Evolutionary conservation across 768 basidiomycete species (phyloP), one percentile per base, ranked within the genome.

Genomic region (Pulveroboletus sp.): DNA sequence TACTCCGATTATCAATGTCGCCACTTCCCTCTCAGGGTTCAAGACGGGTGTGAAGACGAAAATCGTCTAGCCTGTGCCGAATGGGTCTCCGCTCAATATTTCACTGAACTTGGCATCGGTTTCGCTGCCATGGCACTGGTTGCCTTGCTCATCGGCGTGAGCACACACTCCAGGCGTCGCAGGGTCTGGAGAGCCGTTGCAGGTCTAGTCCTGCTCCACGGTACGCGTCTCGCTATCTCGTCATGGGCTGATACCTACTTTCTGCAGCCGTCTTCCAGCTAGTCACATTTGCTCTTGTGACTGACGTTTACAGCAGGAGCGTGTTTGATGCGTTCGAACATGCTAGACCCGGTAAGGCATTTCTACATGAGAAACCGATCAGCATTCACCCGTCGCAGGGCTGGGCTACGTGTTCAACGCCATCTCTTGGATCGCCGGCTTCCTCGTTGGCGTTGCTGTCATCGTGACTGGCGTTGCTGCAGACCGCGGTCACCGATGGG

Each of bases 161-260:
- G 77, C 60, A 88, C 88, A 0, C 81, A 81, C 59, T 86, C 86
- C 14, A 74, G 87, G 44, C 74, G 88, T 56, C 73, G 86, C 50
- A 78, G 88, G 55, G 82, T 89, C 30, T 90, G 88, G 88, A 80
- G 77, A 61, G 83, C 79, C 1, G 83, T 84, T 1, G 85, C 84
- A 8, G 80, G 78, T 14, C 65, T 90, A 9, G 71, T 86, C 11
- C 65, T 80, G 14, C 58, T 88, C 17, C 82, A 86, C 59, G 78
- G 86, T 84, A 36, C 7, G 53, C 47, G 27, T 17, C 42, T 26
- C 21, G 4, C 31, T 38, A 1, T 32, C 10, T 39, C 7, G 10
- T 38, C n/a, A 6, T 39, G 14, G 7, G 24, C 18, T 10, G 13
- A 40, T 11, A 18, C 33, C 42, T 44, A 56, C 36, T 15, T 28